Conservation (phyloP, 306 rosid genomes). For the Echinosophora koreensis region DNA sequence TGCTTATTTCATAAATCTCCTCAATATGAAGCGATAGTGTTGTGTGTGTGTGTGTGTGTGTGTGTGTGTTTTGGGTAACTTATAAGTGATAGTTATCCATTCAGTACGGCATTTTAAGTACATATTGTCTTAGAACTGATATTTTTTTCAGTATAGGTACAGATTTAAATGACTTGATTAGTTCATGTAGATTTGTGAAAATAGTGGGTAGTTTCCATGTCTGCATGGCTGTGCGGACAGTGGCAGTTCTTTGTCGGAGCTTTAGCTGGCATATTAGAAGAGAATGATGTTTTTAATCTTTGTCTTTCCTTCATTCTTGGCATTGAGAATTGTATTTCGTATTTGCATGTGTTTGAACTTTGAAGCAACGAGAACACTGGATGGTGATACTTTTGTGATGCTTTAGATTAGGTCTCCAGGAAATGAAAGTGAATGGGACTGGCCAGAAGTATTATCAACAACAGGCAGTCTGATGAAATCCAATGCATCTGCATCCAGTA, state of each 20-base stretch:
- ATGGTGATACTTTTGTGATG: slow-evolving; percentile 83
- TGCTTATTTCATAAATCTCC: neutral
- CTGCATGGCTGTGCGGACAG: neutral
- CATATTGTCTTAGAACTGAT: slow-evolving; percentile 6
- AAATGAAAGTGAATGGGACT: slow-evolving; percentile 78
- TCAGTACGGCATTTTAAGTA: slow-evolving; percentile 5
- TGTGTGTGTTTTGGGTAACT: no score
- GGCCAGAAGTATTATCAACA: slow-evolving; percentile 76
- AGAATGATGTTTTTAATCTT: slow-evolving; percentile 4
- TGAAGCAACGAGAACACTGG: slow-evolving; percentile 76
- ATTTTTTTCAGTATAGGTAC: neutral
- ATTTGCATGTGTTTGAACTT: slow-evolving; percentile 77
- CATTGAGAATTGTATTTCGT: slow-evolving; percentile 66
- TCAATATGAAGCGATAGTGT: no score
- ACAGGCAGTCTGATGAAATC: slow-evolving; percentile 59
- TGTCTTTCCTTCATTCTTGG: slow-evolving; percentile 47
- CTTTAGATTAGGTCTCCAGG: slow-evolving; percentile 85
- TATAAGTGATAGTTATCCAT: neutral
- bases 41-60: no score
- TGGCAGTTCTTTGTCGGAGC: slow-evolving; percentile 34
- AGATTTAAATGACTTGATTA: neutral
- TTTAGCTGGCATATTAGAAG: slow-evolving; percentile 4
- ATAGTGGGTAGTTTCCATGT: neutral
- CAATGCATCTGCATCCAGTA: slow-evolving; percentile 52
- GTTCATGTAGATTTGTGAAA: neutral